phyloP scores from a whole-genome alignment of 1,284 basidiomycete species.

The Cutaneotrichosporon mucoides region DNA sequence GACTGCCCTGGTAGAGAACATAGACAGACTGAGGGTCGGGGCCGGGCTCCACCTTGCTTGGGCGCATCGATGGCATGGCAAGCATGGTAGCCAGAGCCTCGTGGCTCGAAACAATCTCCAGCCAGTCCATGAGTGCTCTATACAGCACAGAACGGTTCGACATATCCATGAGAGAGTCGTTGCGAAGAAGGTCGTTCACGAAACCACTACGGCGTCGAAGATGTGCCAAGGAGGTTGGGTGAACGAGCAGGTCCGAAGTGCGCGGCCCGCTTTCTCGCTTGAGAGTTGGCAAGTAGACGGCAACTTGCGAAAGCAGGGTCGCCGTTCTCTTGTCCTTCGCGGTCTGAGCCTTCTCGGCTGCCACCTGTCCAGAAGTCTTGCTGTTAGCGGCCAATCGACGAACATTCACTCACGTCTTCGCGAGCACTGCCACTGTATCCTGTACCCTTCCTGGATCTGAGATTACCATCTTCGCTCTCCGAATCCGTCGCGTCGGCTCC shows the following conservation, averaged over 20 bases:
- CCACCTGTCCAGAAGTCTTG: conserved; percentile 70
- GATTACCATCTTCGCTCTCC: background rate
- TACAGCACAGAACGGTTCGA: conserved; percentile 77
- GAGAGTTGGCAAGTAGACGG: conserved; percentile 71
- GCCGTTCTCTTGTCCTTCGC: conserved; percentile 67
- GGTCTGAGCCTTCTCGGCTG: conserved; percentile 66
- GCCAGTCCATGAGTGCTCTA: conserved; percentile 81
- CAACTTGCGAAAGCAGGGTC: conserved; percentile 62
- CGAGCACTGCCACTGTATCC: conserved; percentile 74
- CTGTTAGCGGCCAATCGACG: too few relatives aligned
- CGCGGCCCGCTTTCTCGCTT: conserved; percentile 65
- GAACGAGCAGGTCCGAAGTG: conserved; percentile 79
- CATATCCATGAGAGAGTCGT: conserved; percentile 89
- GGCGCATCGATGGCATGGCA: conserved; percentile 89
- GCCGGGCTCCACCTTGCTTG: conserved; percentile 11
- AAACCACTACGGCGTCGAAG: conserved; percentile 81
- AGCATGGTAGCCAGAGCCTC: conserved; percentile 88
- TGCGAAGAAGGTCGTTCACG: conserved; percentile 74
- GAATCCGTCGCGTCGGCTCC: background rate
- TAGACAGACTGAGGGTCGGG: conserved; percentile 10
- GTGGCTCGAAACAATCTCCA: conserved; percentile 85
- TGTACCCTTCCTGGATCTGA: conserved; percentile 52
- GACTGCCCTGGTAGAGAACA: conserved; percentile 79
- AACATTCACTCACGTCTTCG: conserved; percentile 65
- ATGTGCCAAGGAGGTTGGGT: conserved; percentile 82